Evolutionary conservation across 208 protist genomes (phyloP).

Genomic region (Trichomonas vaginalis): DNA sequence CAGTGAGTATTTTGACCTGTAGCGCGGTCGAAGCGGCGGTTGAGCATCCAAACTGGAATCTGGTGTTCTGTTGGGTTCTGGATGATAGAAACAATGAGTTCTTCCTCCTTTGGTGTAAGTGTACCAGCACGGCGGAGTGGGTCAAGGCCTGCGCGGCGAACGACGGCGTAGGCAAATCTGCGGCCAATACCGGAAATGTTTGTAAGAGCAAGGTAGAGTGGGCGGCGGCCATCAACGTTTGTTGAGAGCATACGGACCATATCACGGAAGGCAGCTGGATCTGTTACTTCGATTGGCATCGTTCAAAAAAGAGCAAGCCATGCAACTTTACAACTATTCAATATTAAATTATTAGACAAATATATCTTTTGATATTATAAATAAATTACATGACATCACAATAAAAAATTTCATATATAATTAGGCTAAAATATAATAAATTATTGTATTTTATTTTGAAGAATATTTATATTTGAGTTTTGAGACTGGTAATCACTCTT

Average conservation of each 20-base stretch:
- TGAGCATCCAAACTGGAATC: slow-evolving; percentile 14
- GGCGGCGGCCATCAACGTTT: slow-evolving; percentile 9
- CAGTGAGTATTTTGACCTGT: not conserved
- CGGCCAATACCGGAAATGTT: slow-evolving; percentile 13
- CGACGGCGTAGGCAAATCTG: not conserved
- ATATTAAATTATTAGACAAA: no score
- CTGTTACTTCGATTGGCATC: not conserved
- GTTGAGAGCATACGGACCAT: slow-evolving; percentile 20
- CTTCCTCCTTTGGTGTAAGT: not conserved
- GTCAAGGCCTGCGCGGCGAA: not conserved
- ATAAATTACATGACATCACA: no score
- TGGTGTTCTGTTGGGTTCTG: slow-evolving; percentile 15
- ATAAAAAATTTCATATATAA: no score
- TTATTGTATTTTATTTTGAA: no score
- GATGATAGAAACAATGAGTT: not conserved
- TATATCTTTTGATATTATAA: no score
- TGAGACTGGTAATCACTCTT: no score
- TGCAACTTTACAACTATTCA: not conserved
- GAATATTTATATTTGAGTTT: no score
- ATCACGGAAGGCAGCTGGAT: slow-evolving; percentile 10
- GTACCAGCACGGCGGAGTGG: slow-evolving; percentile 2
- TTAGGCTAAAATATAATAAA: no score
- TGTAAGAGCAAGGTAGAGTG: not conserved
- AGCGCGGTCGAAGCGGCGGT: not conserved
- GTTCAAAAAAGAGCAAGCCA: not conserved